These are phyloP conservation scores for Bombardia bombarda DNA, from an alignment of 495 filamentous ascomycete species.

Conservation along the genomic window DNA sequence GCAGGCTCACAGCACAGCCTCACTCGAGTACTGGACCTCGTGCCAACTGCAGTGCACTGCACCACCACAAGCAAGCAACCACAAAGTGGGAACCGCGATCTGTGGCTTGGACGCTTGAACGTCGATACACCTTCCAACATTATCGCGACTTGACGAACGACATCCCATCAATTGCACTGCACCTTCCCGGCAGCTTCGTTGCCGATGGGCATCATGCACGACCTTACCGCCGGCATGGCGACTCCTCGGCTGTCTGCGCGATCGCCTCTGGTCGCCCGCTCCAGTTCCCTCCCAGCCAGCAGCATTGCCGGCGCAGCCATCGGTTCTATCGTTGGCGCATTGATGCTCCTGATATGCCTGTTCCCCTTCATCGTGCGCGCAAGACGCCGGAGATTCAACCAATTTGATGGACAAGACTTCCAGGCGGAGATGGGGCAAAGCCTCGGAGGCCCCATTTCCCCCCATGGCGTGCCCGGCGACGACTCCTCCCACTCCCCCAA, in stretches of 20 bases:
- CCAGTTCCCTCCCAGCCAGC: slow-evolving; percentile 17
- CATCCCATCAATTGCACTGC: neutral
- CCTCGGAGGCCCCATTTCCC: slow-evolving; percentile 25
- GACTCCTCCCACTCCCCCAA: slow-evolving; percentile 20
- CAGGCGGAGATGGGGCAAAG: slow-evolving; percentile 27
- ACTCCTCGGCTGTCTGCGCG: slow-evolving; percentile 5
- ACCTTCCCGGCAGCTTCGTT: neutral
- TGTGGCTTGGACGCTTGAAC: slow-evolving; percentile 1
- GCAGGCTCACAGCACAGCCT: no score
- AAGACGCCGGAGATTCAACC: slow-evolving; percentile 14
- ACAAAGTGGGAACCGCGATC: neutral
- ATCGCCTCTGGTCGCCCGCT: slow-evolving; percentile 21
- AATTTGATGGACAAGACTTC: slow-evolving; percentile 13
- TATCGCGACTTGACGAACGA: neutral
- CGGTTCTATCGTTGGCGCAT: slow-evolving; percentile 23
- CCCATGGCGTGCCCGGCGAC: slow-evolving; percentile 6
- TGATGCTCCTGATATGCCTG: slow-evolving; percentile 23
- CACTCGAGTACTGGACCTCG: no score
- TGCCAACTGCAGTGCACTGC: no score
- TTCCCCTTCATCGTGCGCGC: slow-evolving; percentile 27
- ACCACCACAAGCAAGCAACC: neutral
- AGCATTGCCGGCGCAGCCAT: slow-evolving; percentile 30
- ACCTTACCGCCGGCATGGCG: slow-evolving; percentile 12
- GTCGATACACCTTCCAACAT: slow-evolving; percentile 2
- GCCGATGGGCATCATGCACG: neutral